Evolutionary conservation across 352 stramenopile species (phyloP), one percentile per base, ranked within the genome.

Genomic region (Peronosclerospora sorghi): DNA sequence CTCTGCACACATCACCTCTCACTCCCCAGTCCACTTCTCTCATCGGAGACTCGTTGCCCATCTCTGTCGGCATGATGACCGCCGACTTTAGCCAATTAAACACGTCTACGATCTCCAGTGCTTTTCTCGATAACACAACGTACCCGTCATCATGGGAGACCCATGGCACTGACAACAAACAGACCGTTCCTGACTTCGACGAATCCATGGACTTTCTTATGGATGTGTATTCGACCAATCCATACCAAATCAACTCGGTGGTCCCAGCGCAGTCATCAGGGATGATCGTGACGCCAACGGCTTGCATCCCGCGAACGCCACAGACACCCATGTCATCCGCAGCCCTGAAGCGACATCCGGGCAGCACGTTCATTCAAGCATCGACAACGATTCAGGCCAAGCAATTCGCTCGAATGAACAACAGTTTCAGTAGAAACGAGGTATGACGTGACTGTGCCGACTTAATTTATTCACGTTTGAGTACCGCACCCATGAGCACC

Each of bases 171-270:
- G 53, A 63, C 42, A 39, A 30, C 41, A 65, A 71, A 46, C 48
- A 50, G 12, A 56, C 51, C 1, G 57, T 67, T 10, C 71, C 67
- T 1, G 61, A 83, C 51, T 88, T 84, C 36, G 61, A 77, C 48
- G 76, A 86, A 55, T 85, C 71, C 30, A 86, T 88, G 73, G 76
- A 86, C 54, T 88, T 85, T 56, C 58, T 88, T 50, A 86, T 88
- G 73, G 48, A 75, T 53, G 60, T 83, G 27, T 86, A 83, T 51
- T 65, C 65, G 21, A 47, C 55, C 28, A 62, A 80, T 43, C 73
- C 73, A 8, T 65, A 47, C 35, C 55, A 75, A 45, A 63, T 79
- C 17, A 46, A 48, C 40, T 43, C 36, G 20, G 20, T 35, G 23
- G 34, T 41, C 37, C 15, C 29, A 17, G 5, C 17, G 7, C 35